phyloP scores from a whole-genome alignment of 2,329 filamentous ascomycete species.

The Fusarium duplospermum region DNA sequence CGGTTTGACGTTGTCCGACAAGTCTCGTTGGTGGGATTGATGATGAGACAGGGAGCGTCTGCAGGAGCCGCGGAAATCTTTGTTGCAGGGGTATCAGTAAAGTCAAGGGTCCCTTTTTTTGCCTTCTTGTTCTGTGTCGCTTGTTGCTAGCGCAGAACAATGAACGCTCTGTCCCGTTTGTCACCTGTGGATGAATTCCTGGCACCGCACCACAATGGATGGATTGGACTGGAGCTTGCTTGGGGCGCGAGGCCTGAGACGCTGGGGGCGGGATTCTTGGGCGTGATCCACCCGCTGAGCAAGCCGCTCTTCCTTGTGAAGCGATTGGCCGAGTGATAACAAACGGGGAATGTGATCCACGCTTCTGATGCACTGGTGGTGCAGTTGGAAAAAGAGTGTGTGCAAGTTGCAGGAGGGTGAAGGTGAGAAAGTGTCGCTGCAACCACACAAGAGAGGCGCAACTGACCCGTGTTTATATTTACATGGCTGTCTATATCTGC shows the following conservation, averaged over 20 bases:
- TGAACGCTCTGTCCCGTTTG: not conserved
- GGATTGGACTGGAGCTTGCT: constrained; percentile 18
- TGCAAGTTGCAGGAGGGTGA: not conserved
- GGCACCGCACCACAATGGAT: not conserved
- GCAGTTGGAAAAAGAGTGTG: not conserved
- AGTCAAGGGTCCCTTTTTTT: constrained; percentile 3
- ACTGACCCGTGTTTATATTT: constrained; percentile 22
- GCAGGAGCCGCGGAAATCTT: constrained; percentile 30
- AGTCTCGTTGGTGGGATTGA: constrained; percentile 39
- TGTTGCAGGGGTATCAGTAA: constrained; percentile 22
- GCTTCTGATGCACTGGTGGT: not conserved
- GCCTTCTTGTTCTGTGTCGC: not conserved
- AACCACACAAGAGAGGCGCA: constrained; percentile 16
- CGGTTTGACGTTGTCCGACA: constrained; percentile 7
- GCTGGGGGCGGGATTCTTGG: constrained; percentile 2
- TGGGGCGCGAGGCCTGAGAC: constrained; percentile 27
- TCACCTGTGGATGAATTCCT: not conserved
- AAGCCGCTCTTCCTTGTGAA: not conserved
- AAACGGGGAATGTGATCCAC: not conserved
- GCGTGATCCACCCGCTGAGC: constrained; percentile 15
- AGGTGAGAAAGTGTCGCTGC: constrained; percentile 11
- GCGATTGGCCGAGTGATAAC: constrained; percentile 11
- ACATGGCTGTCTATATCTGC: not conserved
- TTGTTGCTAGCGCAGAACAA: constrained; percentile 4
- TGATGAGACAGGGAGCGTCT: constrained; percentile 9